Conservation (phyloP, 2,329 filamentous ascomycete genomes). For the Mycosphaerelloides madeirae region DNA sequence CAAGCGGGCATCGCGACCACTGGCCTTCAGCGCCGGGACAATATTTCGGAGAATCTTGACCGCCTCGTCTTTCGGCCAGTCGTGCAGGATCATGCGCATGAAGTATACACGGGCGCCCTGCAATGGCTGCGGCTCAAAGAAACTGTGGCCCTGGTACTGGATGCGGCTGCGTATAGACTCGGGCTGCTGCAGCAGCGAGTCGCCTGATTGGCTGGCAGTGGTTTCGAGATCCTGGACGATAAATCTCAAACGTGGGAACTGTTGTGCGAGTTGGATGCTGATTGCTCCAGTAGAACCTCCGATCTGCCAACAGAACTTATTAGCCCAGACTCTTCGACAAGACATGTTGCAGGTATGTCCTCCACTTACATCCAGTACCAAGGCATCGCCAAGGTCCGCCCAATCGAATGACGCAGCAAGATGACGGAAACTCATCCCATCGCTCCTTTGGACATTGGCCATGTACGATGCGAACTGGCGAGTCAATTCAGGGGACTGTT, state of each 20-base stretch:
- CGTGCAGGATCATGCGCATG: conserved; percentile 18
- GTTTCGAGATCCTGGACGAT: conserved; percentile 4
- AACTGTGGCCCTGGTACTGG: conserved; percentile 6
- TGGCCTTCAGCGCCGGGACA: conserved; percentile 13
- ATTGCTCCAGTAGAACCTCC: conserved; percentile 1
- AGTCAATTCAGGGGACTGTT: background rate
- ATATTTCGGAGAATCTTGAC: conserved; percentile 16
- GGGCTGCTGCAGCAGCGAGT: background rate
- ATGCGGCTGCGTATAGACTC: too few relatives aligned
- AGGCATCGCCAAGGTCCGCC: background rate
- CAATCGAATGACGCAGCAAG: conserved; percentile 2
- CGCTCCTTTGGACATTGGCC: background rate
- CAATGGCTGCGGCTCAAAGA: conserved; percentile 16
- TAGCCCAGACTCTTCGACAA: too few relatives aligned
- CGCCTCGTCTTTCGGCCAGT: conserved; percentile 19
- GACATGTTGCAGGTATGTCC: too few relatives aligned
- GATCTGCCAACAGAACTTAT: too few relatives aligned
- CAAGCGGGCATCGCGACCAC: conserved; percentile 12
- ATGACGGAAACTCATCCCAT: background rate
- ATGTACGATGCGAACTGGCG: background rate
- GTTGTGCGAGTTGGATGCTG: background rate
- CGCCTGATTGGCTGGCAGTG: background rate
- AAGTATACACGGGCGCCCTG: conserved; percentile 27
- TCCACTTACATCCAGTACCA: conserved; percentile 7
- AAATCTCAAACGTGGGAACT: conserved; percentile 1